Evolutionary conservation across 2,329 filamentous ascomycete species (phyloP), one percentile per base, ranked within the genome.

Genomic region (Colletotrichum sp.): DNA sequence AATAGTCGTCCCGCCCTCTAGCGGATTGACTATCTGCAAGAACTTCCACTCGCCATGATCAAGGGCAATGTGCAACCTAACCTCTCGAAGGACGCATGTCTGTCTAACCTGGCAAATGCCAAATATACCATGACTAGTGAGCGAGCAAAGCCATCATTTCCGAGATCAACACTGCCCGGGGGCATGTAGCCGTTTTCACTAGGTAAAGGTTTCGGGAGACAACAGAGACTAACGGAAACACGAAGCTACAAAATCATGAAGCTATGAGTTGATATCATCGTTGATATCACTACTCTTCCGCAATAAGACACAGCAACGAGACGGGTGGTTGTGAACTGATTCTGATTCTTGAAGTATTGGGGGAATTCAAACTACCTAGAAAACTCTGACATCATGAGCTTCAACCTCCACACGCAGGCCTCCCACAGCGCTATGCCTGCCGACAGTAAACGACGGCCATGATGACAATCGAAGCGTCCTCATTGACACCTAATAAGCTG

Each of bases 391-490:
- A 71, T 72, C 64, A 64, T 73, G 64, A 72, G 26, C 64, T 68
- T 73, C 49, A 55, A 73, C 57, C 57, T 76, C 64, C 52, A 49
- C 64, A 73, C 44, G 34, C 57, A 71, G 63, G 64, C 70, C 70
- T 44, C 70, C 70, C 64, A 73, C 70, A 59, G 60, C 73, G 73
- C 70, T 73, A 76, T 73, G 73, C 70, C 70, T 73, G 57, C 70
- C 70, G 64, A 59, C 64, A 57, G 28, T 36, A 68, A 64, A 65
- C 39, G 55, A 68, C 64, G 32, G 64, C 70, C 44, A 65, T 39
- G 64, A 72, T 44, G 62, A 68, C 64, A 73, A 59, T 72, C 69
- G 59, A 64, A 73, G 44, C 39, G 32, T 60, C 30, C 73, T 65
- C 64, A 44, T 18, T 72, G 69, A 39, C 63, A 63, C 64, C 70